These are phyloP conservation scores for Carex littledalei DNA, from an alignment of 176 grass and related monocot genomes.

Conservation along the genomic window DNA sequence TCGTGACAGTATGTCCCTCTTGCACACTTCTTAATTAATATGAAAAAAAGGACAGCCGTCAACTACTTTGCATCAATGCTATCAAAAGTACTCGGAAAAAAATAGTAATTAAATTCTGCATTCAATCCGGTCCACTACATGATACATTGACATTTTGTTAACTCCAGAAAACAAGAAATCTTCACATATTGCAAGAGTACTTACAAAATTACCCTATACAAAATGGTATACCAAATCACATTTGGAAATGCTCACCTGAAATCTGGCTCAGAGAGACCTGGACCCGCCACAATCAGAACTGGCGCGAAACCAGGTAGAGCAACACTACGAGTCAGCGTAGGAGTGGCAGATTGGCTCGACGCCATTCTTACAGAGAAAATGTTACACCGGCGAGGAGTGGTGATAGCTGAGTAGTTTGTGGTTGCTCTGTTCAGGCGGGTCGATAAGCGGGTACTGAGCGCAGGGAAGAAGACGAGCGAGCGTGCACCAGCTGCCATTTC, in stretches of 20 bases:
- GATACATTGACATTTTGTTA: not conserved
- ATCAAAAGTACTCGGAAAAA: not conserved
- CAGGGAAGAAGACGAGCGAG: not conserved
- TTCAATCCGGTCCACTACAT: not conserved
- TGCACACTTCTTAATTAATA: not conserved
- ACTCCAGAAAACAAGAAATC: not conserved
- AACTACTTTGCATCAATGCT: not conserved
- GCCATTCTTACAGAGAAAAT: slow-evolving; percentile 38
- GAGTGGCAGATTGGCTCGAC: slow-evolving; percentile 19
- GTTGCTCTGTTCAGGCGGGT: not conserved
- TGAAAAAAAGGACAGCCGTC: not conserved
- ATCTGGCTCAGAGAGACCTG: slow-evolving; percentile 52
- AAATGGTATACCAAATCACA: not conserved
- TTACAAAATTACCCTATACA: not conserved
- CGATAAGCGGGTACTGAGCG: not conserved
- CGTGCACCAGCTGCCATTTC: slow-evolving; percentile 21
- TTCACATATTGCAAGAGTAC: not conserved
- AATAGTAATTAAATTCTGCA: not conserved
- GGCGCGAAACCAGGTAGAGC: slow-evolving; percentile 37
- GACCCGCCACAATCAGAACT: slow-evolving; percentile 47
- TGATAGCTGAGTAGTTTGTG: not conserved
- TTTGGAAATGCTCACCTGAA: slow-evolving; percentile 40
- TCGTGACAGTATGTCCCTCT: not conserved
- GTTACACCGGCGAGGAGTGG: not conserved
- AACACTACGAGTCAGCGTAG: slow-evolving; percentile 21